phyloP scores from a whole-genome alignment of 2,329 filamentous ascomycete genomes.

The Verticillium longisporum region DNA sequence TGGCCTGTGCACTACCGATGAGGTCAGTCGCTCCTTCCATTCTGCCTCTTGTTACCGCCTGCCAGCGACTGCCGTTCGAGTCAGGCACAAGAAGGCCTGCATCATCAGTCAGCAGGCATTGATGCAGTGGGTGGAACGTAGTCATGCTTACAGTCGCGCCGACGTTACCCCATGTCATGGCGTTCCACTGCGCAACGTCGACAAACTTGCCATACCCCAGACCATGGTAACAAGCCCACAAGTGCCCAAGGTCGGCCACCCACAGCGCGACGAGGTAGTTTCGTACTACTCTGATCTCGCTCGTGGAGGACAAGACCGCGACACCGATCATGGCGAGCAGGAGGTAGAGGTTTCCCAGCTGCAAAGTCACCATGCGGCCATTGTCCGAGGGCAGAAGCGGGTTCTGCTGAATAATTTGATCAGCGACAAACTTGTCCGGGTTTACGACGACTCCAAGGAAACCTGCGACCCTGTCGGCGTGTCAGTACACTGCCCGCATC shows the following conservation, averaged over 20 bases:
- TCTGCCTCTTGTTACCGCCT: not conserved
- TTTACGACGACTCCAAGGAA: conserved; percentile 48
- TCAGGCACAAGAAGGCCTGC: not conserved
- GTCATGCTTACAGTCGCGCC: conserved; percentile 51
- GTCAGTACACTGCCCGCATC: conserved; percentile 2
- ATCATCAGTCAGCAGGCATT: not conserved
- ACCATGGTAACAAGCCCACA: conserved; percentile 49
- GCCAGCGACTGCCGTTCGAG: not conserved
- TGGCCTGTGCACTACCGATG: not conserved
- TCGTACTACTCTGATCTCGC: conserved; percentile 57
- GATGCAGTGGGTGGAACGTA: not conserved
- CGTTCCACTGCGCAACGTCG: conserved; percentile 56
- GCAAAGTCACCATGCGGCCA: conserved; percentile 52
- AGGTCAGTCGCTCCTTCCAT: not conserved
- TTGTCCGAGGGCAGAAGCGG: conserved; percentile 27
- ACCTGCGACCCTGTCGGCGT: conserved; percentile 45
- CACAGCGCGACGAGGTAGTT: conserved; percentile 61
- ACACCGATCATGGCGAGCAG: conserved; percentile 59
- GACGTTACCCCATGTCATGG: conserved; percentile 68
- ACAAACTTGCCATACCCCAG: conserved; percentile 47
- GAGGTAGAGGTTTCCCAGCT: conserved; percentile 65
- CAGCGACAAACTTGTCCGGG: conserved; percentile 55
- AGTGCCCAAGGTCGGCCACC: conserved; percentile 61
- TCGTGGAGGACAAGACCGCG: conserved; percentile 56
- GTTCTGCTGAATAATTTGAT: conserved; percentile 45